Evolutionary conservation across 1,284 basidiomycete genomes (phyloP).

Genomic region (Golubevia sp.): DNA sequence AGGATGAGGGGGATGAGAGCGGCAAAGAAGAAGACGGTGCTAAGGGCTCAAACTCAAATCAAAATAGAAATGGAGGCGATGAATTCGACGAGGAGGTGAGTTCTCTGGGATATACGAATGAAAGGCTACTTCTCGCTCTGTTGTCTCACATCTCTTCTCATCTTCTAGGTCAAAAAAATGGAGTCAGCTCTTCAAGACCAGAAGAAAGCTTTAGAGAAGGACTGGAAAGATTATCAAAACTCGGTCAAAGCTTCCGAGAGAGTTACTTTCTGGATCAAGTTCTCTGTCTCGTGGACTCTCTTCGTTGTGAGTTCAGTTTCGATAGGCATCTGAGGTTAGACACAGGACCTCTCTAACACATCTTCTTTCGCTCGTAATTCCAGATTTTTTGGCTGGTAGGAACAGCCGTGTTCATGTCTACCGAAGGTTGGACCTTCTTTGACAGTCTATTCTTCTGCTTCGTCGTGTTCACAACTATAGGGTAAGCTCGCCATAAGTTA

Average conservation of each 20-base stretch:
- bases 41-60: too few species aligned
- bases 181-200: neutral
- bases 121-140: too few species aligned
- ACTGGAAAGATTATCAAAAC: slow-evolving; percentile 7
- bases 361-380: too few species aligned
- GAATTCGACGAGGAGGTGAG: neutral
- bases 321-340: too few species aligned
- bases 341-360: too few species aligned
- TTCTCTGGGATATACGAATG: too few species aligned
- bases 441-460: slow-evolving; percentile 38
- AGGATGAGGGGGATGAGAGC: too few species aligned
- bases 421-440: slow-evolving; percentile 39
- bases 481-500: neutral
- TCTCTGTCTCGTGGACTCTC: slow-evolving; percentile 9
- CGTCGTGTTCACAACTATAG: slow-evolving; percentile 40
- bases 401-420: slow-evolving; percentile 28
- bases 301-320: too few species aligned
- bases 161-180: neutral
- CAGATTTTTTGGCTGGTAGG: slow-evolving; percentile 48
- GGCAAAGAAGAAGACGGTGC: too few species aligned
- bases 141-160: too few species aligned
- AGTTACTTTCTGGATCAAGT: slow-evolving; percentile 16
- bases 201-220: slow-evolving; percentile 9
- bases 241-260: slow-evolving; percentile 9
- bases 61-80: slow-evolving; percentile 7